Evolutionary conservation across 352 stramenopile species (phyloP).

Genomic region (Hyaloperonospora arabidopsidis): DNA sequence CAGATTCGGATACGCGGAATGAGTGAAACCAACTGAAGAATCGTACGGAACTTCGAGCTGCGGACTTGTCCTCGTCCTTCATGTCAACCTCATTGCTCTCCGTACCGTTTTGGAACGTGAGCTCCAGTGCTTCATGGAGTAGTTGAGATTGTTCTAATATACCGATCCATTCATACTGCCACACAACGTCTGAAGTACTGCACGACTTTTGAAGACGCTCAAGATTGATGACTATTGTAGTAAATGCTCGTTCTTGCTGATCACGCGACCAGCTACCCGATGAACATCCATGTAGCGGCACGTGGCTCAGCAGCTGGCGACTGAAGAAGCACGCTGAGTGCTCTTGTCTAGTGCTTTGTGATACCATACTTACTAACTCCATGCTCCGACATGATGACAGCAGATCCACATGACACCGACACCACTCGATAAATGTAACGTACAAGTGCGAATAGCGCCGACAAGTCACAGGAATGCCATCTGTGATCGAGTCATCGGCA

Average conservation of each 20-base stretch:
- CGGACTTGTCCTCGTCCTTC: neutral
- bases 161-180: slow-evolving; percentile 34
- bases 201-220: slow-evolving; percentile 13
- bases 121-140: slow-evolving; percentile 24
- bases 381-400: slow-evolving; percentile 31
- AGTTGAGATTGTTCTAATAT: slow-evolving; percentile 22
- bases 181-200: slow-evolving; percentile 13
- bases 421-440: slow-evolving; percentile 33
- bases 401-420: slow-evolving; percentile 20
- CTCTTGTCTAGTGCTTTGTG: slow-evolving; percentile 12
- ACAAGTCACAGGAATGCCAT: slow-evolving; percentile 4
- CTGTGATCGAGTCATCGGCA: neutral
- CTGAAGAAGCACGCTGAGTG: slow-evolving; percentile 17
- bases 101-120: slow-evolving; percentile 8
- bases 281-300: slow-evolving; percentile 3
- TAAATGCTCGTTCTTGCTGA: slow-evolving; percentile 12
- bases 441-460: slow-evolving; percentile 37
- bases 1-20: slow-evolving; percentile 7
- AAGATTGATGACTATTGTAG: slow-evolving; percentile 11
- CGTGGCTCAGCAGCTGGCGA: slow-evolving; percentile 19
- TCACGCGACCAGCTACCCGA: slow-evolving; percentile 7
- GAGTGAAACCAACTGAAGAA: slow-evolving; percentile 52
- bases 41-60: slow-evolving; percentile 6
- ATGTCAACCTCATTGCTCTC: neutral
- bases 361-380: slow-evolving; percentile 31